Conservation (phyloP, 75 land plant genomes). For the Sequoia sempervirens region DNA sequence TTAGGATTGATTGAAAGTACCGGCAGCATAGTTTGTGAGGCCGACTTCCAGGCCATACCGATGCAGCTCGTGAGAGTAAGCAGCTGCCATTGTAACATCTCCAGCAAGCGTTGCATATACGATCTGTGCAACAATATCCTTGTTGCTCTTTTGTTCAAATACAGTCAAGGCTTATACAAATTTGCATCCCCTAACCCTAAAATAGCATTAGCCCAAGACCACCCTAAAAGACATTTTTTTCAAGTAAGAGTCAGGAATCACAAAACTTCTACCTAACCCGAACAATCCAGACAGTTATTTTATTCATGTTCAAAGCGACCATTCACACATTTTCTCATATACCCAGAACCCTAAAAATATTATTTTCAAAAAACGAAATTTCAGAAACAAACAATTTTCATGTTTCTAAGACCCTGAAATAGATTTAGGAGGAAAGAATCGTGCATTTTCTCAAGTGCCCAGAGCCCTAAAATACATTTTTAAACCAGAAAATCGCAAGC, state of each 20-base stretch:
- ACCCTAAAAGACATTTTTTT: neutral
- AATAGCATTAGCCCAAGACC: neutral
- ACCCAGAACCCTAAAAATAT: neutral
- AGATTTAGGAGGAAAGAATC: neutral
- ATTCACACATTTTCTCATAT: neutral
- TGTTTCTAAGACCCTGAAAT: neutral
- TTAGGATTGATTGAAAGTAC: slow-evolving; percentile 15
- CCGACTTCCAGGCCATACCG: slow-evolving; percentile 89
- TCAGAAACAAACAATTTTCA: too few relatives aligned
- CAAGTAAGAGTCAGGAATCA: neutral
- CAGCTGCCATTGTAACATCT: slow-evolving; percentile 79
- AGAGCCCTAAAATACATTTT: neutral
- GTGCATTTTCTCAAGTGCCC: neutral
- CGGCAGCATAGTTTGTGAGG: slow-evolving; percentile 96
- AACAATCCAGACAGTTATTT: neutral
- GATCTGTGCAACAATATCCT: slow-evolving; percentile 83
- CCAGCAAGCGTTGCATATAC: slow-evolving; percentile 88
- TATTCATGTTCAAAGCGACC: neutral
- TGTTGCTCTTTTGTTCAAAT: slow-evolving; percentile 56
- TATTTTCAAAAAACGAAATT: too few relatives aligned
- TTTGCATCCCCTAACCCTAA: neutral
- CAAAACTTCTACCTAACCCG: neutral
- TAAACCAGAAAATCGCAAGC: neutral
- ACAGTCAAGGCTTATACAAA: neutral
- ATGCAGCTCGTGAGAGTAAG: slow-evolving; percentile 90